Percentiles rank a stretch among this genome's conserved stretches.
phyloP scores from a whole-genome alignment of 495 filamentous ascomycete species.

The Penicillium cataractarum region DNA sequence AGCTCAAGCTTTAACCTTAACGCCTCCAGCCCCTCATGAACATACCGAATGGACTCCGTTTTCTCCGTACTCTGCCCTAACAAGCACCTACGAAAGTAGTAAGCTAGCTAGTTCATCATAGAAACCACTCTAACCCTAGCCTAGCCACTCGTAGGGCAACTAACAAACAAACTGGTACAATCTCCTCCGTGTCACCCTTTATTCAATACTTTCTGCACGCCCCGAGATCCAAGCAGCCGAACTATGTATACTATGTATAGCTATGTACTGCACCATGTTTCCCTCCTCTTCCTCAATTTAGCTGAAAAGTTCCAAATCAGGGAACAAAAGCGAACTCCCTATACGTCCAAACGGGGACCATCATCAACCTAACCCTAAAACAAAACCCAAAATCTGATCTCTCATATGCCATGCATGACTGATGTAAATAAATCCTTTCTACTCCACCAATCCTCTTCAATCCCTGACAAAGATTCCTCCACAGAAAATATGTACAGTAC shows the following conservation, averaged over 20 bases:
- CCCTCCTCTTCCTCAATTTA: background rate
- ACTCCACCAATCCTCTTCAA: constrained; percentile 5
- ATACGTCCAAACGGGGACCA: no score
- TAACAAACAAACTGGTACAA: no score
- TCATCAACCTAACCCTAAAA: constrained; percentile 9
- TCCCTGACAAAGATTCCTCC: constrained; percentile 22
- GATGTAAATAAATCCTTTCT: background rate
- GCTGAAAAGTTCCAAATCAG: background rate
- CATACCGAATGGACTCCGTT: no score
- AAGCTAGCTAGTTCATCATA: no score
- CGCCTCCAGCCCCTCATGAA: background rate
- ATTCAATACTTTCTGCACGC: no score
- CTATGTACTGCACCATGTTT: no score
- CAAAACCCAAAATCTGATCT: constrained; percentile 28
- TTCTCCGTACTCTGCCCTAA: no score
- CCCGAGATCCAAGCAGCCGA: background rate
- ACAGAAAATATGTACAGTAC: constrained; percentile 24
- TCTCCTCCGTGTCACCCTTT: no score
- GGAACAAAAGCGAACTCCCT: constrained; percentile 3
- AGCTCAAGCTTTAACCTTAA: constrained; percentile 1
- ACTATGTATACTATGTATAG: no score
- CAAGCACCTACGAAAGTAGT: no score
- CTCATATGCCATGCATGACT: constrained; percentile 31
- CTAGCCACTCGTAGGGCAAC: no score
- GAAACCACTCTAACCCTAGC: no score